Conservation (phyloP, 1,284 basidiomycete species). For the Sphagnurus paluster region DNA sequence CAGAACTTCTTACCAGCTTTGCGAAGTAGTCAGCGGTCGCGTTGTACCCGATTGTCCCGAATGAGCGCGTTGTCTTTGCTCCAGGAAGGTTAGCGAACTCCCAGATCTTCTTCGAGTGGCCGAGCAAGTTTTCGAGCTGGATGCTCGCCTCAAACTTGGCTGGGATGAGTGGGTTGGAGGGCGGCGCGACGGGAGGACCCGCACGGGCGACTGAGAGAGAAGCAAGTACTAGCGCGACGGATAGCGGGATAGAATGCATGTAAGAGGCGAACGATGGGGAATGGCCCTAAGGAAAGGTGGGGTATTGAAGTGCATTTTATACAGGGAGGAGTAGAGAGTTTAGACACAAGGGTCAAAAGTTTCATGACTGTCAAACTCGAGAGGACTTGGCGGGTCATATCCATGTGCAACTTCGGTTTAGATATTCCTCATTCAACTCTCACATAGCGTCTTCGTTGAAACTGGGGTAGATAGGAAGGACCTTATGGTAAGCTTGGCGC, state of each 20-base stretch:
- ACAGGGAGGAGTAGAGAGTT: background rate
- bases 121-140: slow-evolving; percentile 10
- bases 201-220: slow-evolving; percentile 1
- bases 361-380: background rate
- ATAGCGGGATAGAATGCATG: slow-evolving; percentile 2
- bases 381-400: slow-evolving; percentile 5
- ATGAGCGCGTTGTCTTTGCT: slow-evolving; percentile 10
- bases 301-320: background rate
- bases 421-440: background rate
- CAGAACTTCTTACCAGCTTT: slow-evolving; percentile 5
- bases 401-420: slow-evolving; percentile 7
- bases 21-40: slow-evolving; percentile 14
- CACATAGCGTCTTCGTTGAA: background rate
- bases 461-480: background rate
- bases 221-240: slow-evolving; percentile 4
- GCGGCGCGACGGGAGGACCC: background rate
- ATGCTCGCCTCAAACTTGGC: slow-evolving; percentile 11
- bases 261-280: background rate
- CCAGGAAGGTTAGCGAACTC: slow-evolving; percentile 11
- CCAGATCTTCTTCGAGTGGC: slow-evolving; percentile 14
- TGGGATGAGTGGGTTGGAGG: slow-evolving; percentile 14
- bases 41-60: slow-evolving; percentile 15
- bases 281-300: background rate
- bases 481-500: slow-evolving; percentile 2
- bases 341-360: background rate